A percentile compares a stretch with the other conserved stretches of the same genome.
Evolutionary conservation across 225 moss, liverwort and hornwort species (phyloP).

Genomic region (Bryum argenteum): DNA sequence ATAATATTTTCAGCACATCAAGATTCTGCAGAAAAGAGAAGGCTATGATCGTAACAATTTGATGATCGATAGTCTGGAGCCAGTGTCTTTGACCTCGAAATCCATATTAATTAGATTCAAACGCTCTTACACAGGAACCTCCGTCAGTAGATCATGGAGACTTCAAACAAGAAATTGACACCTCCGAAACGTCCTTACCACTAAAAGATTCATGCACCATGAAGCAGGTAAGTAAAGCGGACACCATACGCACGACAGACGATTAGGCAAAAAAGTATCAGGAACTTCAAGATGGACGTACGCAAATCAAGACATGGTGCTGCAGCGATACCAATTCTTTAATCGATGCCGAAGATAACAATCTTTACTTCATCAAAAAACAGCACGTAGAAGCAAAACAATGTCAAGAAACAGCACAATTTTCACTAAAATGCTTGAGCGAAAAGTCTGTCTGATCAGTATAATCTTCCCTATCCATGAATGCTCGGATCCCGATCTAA

Average conservation of each 20-base stretch:
- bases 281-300: neutral
- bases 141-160: neutral
- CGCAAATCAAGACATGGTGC: neutral
- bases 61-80: neutral
- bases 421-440: neutral
- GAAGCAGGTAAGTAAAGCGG: neutral
- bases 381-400: conserved; percentile 20
- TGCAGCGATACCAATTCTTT: neutral
- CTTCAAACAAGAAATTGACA: neutral
- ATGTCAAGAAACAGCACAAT: neutral
- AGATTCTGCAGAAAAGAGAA: conserved; percentile 21
- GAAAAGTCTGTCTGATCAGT: neutral
- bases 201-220: neutral
- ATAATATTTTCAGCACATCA: conserved; percentile 27
- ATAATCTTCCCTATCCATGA: neutral
- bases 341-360: too few species aligned
- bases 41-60: conserved; percentile 1
- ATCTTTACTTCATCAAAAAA: neutral
- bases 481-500: neutral
- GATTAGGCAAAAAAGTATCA: neutral
- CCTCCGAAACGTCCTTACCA: neutral
- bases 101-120: conserved; percentile 10
- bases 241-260: neutral
- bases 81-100: conserved; percentile 1
- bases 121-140: neutral